A percentile compares a stretch with the other conserved stretches of the same genome.
Conservation (phyloP, 106 monocot species). For the Alisma plantagoaquatica region DNA sequence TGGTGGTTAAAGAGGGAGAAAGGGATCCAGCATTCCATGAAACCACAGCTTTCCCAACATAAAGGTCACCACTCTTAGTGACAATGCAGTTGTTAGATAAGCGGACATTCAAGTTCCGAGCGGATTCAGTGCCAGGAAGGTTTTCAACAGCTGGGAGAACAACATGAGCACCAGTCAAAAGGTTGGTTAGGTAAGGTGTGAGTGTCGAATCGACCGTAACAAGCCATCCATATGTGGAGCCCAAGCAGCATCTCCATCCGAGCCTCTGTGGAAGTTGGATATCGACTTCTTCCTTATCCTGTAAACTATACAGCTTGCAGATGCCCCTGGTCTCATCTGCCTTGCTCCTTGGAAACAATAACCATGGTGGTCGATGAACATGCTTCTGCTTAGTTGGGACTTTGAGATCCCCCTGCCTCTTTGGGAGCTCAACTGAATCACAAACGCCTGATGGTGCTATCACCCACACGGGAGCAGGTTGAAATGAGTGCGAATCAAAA, state of each 20-base stretch:
- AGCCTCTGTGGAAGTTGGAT: background rate
- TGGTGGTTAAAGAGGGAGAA: background rate
- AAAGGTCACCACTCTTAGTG: background rate
- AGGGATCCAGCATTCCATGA: background rate
- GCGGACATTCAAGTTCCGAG: background rate
- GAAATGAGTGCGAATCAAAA: background rate
- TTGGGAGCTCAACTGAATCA: conserved; percentile 1
- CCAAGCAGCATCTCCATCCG: conserved; percentile 8
- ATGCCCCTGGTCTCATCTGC: conserved; percentile 6
- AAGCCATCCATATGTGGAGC: conserved; percentile 6
- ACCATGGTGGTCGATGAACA: conserved; percentile 3
- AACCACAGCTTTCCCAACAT: conserved; percentile 4
- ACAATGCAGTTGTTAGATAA: background rate
- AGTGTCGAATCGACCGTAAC: conserved; percentile 3
- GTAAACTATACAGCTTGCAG: background rate
- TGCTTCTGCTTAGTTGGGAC: no score
- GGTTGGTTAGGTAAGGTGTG: conserved; percentile 1
- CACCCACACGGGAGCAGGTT: background rate
- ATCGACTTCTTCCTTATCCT: conserved; percentile 5
- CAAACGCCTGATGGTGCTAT: background rate
- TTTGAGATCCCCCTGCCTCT: background rate
- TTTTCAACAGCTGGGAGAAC: background rate
- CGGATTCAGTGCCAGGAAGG: background rate
- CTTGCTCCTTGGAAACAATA: conserved; percentile 6
- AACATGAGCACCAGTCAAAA: conserved; percentile 3